phyloP scores from a whole-genome alignment of 106 monocot species.

The Acanthochlamys bracteata region DNA sequence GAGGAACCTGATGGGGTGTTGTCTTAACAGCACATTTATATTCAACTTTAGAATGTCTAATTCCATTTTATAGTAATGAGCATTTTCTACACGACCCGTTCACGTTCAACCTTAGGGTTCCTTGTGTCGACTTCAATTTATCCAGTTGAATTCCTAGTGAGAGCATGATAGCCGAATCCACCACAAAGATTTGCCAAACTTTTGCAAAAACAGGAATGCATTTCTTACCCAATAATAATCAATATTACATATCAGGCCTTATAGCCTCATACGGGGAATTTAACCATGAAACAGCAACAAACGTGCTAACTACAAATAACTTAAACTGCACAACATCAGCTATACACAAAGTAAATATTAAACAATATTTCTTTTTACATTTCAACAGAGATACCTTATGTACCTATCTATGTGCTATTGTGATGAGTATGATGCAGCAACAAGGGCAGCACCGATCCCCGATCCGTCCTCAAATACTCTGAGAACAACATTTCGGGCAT shows the following conservation, averaged over 20 bases:
- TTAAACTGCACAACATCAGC: slow-evolving; percentile 1
- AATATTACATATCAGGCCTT: neutral
- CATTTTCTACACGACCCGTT: too few relatives aligned
- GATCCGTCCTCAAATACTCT: slow-evolving; percentile 63
- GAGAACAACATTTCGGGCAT: slow-evolving; percentile 56
- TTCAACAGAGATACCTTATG: slow-evolving; percentile 20
- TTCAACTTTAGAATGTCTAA: too few relatives aligned
- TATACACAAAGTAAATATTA: neutral
- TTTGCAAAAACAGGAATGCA: too few relatives aligned
- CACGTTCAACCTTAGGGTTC: too few relatives aligned
- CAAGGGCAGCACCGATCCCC: slow-evolving; percentile 82
- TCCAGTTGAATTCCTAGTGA: too few relatives aligned
- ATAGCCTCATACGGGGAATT: neutral
- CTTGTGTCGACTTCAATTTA: too few relatives aligned
- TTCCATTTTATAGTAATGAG: too few relatives aligned
- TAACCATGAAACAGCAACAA: neutral
- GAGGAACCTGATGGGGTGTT: too few relatives aligned
- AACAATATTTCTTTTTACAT: slow-evolving; percentile 22
- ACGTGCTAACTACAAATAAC: neutral
- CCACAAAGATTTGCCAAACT: too few relatives aligned
- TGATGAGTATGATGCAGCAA: slow-evolving; percentile 59
- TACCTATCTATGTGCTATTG: slow-evolving; percentile 16
- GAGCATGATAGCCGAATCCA: too few relatives aligned
- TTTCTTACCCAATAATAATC: too few relatives aligned
- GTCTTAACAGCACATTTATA: too few relatives aligned